Evolutionary conservation across 2,329 filamentous ascomycete genomes (phyloP).

Genomic region (Tolypocladium nubicola): DNA sequence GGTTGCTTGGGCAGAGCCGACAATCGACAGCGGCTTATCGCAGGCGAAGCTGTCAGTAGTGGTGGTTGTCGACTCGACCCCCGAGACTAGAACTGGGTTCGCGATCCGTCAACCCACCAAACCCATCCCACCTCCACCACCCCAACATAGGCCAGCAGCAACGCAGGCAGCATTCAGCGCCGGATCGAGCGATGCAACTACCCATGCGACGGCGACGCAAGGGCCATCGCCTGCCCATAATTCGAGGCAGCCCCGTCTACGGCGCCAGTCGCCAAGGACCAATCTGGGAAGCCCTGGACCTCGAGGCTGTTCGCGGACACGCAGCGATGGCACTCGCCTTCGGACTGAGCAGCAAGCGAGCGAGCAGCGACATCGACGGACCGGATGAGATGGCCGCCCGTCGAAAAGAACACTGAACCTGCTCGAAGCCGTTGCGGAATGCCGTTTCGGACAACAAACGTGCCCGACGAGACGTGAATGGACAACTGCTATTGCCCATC

Average conservation of each 20-base stretch:
- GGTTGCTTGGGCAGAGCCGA: not conserved
- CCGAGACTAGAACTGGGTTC: not conserved
- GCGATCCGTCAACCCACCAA: not conserved
- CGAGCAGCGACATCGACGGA: not conserved
- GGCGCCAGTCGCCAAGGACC: too few relatives aligned
- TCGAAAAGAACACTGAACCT: not conserved
- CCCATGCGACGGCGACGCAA: not conserved
- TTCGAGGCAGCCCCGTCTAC: not conserved
- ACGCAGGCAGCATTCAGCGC: not conserved
- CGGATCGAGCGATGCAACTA: not conserved
- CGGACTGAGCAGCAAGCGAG: not conserved
- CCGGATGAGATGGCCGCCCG: not conserved
- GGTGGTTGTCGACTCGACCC: not conserved
- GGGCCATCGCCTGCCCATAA: not conserved
- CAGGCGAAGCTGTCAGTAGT: too few relatives aligned
- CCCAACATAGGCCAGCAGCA: not conserved
- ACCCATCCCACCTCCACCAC: not conserved
- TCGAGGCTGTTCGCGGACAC: not conserved
- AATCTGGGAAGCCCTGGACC: too few relatives aligned
- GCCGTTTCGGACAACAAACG: not conserved
- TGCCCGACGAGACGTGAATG: not conserved
- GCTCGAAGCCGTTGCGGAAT: not conserved
- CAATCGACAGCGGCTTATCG: not conserved
- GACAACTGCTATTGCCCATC: not conserved
- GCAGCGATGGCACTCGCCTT: not conserved